Conservation (phyloP, 2,329 filamentous ascomycete species). For the Aspergillus versicolor region DNA sequence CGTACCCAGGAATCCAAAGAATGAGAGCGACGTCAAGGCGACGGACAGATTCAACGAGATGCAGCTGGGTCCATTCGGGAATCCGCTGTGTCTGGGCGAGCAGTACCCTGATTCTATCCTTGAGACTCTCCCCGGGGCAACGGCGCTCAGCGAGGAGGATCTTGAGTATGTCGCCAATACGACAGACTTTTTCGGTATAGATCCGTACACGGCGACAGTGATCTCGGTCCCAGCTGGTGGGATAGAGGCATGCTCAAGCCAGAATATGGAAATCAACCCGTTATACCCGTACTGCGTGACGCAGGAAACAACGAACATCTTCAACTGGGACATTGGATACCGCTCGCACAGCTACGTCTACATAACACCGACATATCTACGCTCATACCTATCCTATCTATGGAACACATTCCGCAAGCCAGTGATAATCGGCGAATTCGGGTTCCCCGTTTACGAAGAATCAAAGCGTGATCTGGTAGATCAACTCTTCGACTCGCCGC, state of each 20-base stretch:
- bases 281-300: conserved; percentile 56
- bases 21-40: conserved; percentile 70
- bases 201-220: conserved; percentile 59
- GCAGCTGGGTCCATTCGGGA: conserved; percentile 45
- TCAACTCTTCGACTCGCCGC: conserved; percentile 55
- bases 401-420: conserved; percentile 57
- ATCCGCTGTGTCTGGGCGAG: conserved; percentile 46
- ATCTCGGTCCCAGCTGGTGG: conserved; percentile 50
- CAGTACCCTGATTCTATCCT: conserved; percentile 47
- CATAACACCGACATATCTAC: conserved; percentile 49
- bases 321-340: conserved; percentile 61
- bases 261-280: conserved; percentile 40
- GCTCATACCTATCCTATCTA: conserved; percentile 57
- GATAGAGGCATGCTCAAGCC: conserved; percentile 47
- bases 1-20: conserved; percentile 42
- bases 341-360: conserved; percentile 58
- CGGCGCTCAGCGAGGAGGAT: conserved; percentile 48
- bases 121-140: conserved; percentile 45
- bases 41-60: conserved; percentile 87
- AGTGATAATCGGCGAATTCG: conserved; percentile 56
- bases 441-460: conserved; percentile 53
- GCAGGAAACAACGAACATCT: conserved; percentile 46
- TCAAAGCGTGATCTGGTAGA: conserved; percentile 45
- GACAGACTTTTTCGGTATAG: conserved; percentile 57
- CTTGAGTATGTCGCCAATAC: conserved; percentile 52